Base-by-base conservation (phyloP, 2,329 filamentous ascomycete species). In the Fonsecaea pedrosoi region DNA sequence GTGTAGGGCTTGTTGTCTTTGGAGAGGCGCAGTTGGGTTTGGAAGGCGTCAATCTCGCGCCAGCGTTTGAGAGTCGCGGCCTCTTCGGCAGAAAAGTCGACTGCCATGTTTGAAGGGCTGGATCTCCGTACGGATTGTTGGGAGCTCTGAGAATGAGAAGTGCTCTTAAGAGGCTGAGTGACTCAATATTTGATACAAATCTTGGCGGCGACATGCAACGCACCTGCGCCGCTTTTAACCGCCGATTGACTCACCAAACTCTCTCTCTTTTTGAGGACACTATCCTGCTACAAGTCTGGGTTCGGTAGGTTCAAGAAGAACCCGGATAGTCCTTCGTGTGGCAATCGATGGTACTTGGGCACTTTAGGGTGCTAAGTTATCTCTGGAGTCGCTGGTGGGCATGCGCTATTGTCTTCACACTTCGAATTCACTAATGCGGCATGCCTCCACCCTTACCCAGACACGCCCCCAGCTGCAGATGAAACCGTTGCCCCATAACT, bases 41-140 rank as follows among this genome's bases (percentile, higher is more conserved):
- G 87, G 79, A 98, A 98, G 73, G 95, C 95, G 76, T 94, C 87
- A 78, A 96, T 95, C 77, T 95, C 92, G 77, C 89, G 90, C 95
- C 94, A 99, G 82, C 88, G 86, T 77, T 89, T 84, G 79, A 98
- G 89, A 78, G 94, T 87, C 70, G 84, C 86, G 83, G 96, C 91
- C 85, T 98, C 94, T 80, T 95, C 92, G 79, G 91, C 90, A 65
- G 94, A 91, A 79, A 98, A 98, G 81, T 94, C 88, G 82, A 98
- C 94, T 76, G 90, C 92, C 90, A 94, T 92, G 74, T 76, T 78
- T 57, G 30, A n/a, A 25, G 18, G 18, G 1, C 21, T n/a, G 40
- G n/a, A 30, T 12, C 18, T 50, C 9, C 21, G 45, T 13, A 30
- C 18, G 21, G 13, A 30, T 7, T 25, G 45, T 8, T 25, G 45